phyloP scores from a whole-genome alignment of 305 asterid genomes.

The Petunia hybrid region DNA sequence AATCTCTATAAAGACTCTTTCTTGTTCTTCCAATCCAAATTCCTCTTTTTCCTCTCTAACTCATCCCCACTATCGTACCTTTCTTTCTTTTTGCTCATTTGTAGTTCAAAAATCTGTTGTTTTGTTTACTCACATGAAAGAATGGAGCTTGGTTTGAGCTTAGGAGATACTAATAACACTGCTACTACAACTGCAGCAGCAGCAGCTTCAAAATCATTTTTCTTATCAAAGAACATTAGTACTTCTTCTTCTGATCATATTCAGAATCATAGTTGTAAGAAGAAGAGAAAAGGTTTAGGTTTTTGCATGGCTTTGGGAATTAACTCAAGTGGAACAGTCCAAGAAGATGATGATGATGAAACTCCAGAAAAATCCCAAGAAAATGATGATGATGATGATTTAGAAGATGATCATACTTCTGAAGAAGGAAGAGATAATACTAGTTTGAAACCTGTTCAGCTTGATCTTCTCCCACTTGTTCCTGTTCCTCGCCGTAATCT shows the following conservation, averaged over 20 bases:
- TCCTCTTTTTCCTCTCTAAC: background rate
- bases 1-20: conserved; percentile 72
- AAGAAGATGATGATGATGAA: conserved; percentile 31
- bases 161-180: conserved; percentile 55
- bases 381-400: conserved; percentile 44
- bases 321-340: conserved; percentile 27
- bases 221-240: conserved; percentile 39
- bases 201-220: conserved; percentile 40
- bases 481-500: conserved; percentile 46
- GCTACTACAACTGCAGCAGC: background rate
- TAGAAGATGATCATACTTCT: conserved; percentile 35
- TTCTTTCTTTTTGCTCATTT: background rate
- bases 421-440: conserved; percentile 7
- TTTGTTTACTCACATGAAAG: conserved; percentile 8
- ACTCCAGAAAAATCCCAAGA: conserved; percentile 33
- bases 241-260: background rate
- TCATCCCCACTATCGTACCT: background rate
- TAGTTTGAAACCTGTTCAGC: conserved; percentile 23
- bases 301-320: conserved; percentile 75
- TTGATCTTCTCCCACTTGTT: conserved; percentile 34
- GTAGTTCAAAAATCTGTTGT: background rate
- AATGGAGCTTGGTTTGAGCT: conserved; percentile 85
- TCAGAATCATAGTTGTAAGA: conserved; percentile 25
- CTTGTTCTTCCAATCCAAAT: conserved; percentile 39
- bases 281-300: conserved; percentile 41